Evolutionary conservation across 495 filamentous ascomycete species (phyloP).

Genomic region (Penicillium bialowiezense): DNA sequence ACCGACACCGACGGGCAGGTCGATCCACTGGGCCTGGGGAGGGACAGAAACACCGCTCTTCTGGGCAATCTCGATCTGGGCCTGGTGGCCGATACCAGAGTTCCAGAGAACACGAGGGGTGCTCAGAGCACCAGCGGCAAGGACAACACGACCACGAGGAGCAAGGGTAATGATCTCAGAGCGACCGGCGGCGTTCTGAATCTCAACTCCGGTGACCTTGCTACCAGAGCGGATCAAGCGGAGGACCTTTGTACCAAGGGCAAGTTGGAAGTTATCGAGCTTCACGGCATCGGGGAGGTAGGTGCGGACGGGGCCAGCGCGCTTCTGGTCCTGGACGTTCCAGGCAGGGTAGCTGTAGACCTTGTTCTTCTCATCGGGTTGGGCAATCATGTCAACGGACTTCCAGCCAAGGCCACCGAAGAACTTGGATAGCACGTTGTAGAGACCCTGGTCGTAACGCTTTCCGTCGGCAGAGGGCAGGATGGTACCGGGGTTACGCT

Average conservation of each 20-base stretch:
- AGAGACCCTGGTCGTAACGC: conserved; percentile 65
- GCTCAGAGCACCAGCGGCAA: conserved; percentile 70
- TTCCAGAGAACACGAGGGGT: conserved; percentile 69
- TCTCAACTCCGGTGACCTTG: conserved; percentile 64
- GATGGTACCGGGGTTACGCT: conserved; percentile 67
- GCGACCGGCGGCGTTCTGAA: conserved; percentile 58
- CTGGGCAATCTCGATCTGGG: conserved; percentile 57
- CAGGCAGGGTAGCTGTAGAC: conserved; percentile 65
- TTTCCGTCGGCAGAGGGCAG: conserved; percentile 65
- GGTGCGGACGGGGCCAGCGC: conserved; percentile 70
- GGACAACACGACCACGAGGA: conserved; percentile 60
- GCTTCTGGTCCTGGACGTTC: conserved; percentile 65
- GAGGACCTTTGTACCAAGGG: conserved; percentile 62
- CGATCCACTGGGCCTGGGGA: conserved; percentile 62
- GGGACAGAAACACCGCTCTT: conserved; percentile 48
- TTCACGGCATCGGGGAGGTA: conserved; percentile 64
- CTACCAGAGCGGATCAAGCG: conserved; percentile 61
- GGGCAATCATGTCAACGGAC: conserved; percentile 56
- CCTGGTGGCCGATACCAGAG: conserved; percentile 63
- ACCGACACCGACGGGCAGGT: conserved; percentile 71
- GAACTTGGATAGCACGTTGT: conserved; percentile 54
- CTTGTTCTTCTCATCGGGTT: conserved; percentile 63
- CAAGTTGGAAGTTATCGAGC: conserved; percentile 64
- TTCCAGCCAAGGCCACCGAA: conserved; percentile 59
- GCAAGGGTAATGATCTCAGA: conserved; percentile 60